phyloP scores from a whole-genome alignment of 2,329 filamentous ascomycete species.

The Arthrobotrys iridis region DNA sequence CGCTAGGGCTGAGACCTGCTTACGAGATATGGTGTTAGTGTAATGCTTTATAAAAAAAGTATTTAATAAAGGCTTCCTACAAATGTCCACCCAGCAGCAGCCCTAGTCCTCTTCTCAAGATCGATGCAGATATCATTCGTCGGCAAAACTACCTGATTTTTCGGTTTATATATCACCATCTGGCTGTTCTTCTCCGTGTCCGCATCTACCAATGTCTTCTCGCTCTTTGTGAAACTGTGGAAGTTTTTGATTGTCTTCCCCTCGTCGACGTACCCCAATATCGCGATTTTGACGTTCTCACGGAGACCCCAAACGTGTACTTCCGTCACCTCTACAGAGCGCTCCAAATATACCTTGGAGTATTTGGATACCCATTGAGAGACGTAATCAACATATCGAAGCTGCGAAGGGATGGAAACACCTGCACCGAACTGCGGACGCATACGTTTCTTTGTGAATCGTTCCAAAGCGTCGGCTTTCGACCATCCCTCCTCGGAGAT shows the following conservation, averaged over 20 bases:
- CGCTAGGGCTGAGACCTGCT: slow-evolving; percentile 75
- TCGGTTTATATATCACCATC: slow-evolving; percentile 80
- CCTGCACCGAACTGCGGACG: slow-evolving; percentile 85
- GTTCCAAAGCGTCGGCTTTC: slow-evolving; percentile 70
- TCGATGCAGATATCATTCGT: slow-evolving; percentile 90
- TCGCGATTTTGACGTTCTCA: slow-evolving; percentile 84
- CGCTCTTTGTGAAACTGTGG: slow-evolving; percentile 79
- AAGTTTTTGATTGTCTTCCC: slow-evolving; percentile 82
- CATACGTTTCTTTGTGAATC: slow-evolving; percentile 87
- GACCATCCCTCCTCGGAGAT: slow-evolving; percentile 84
- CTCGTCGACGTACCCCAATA: slow-evolving; percentile 88
- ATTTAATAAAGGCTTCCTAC: slow-evolving; percentile 63
- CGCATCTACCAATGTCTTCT: slow-evolving; percentile 75
- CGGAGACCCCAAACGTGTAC: slow-evolving; percentile 89
- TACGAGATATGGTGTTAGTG: background rate
- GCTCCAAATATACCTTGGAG: slow-evolving; percentile 82
- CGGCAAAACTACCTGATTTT: slow-evolving; percentile 73
- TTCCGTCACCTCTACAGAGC: slow-evolving; percentile 84
- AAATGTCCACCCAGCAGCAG: slow-evolving; percentile 82
- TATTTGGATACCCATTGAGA: slow-evolving; percentile 66
- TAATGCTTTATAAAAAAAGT: too few relatives aligned
- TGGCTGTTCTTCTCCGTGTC: slow-evolving; percentile 61
- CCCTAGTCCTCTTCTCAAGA: slow-evolving; percentile 84
- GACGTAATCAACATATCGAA: slow-evolving; percentile 87
- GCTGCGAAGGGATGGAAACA: slow-evolving; percentile 90